Conservation (phyloP, 2,329 filamentous ascomycete genomes). For the Leptoxyphium fumago region DNA sequence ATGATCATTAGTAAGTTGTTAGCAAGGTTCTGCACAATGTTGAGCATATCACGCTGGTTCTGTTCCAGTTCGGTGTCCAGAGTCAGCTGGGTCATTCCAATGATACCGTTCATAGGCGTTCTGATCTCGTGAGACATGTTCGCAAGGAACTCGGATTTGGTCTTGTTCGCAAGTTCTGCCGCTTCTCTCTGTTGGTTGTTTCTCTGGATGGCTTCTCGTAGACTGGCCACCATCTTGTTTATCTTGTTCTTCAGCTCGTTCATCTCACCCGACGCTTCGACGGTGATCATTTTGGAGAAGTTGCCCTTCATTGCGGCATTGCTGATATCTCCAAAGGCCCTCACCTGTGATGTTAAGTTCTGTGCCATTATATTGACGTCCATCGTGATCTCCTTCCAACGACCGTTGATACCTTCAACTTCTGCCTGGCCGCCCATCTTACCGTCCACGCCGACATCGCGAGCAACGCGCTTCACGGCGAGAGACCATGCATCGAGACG, state of each 20-base stretch:
- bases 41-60: slow-evolving; percentile 95
- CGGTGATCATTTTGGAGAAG: slow-evolving; percentile 91
- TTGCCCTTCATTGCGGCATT: slow-evolving; percentile 93
- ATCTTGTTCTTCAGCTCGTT: slow-evolving; percentile 98
- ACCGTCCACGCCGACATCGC: slow-evolving; percentile 91
- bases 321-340: slow-evolving; percentile 97
- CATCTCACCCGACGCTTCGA: slow-evolving; percentile 97
- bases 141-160: slow-evolving; percentile 93
- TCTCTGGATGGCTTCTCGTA: slow-evolving; percentile 88
- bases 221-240: slow-evolving; percentile 96
- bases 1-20: slow-evolving; percentile 96
- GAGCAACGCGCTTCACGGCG: slow-evolving; percentile 86
- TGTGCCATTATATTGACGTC: slow-evolving; percentile 85
- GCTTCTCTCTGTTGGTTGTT: slow-evolving; percentile 93
- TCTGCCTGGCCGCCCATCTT: slow-evolving; percentile 98
- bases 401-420: slow-evolving; percentile 77
- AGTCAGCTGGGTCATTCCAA: slow-evolving; percentile 94
- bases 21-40: slow-evolving; percentile 91
- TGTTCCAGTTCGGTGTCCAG: slow-evolving; percentile 86
- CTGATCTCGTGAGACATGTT: slow-evolving; percentile 99
- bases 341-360: slow-evolving; percentile 85
- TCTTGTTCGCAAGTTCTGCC: slow-evolving; percentile 92
- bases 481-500: slow-evolving; percentile 90
- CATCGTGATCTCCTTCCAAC: slow-evolving; percentile 97
- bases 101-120: slow-evolving; percentile 95